Percentiles rank a stretch among this genome's conserved stretches.
phyloP scores from a whole-genome alignment of 441 rosid species.

The Brassica balearica region DNA sequence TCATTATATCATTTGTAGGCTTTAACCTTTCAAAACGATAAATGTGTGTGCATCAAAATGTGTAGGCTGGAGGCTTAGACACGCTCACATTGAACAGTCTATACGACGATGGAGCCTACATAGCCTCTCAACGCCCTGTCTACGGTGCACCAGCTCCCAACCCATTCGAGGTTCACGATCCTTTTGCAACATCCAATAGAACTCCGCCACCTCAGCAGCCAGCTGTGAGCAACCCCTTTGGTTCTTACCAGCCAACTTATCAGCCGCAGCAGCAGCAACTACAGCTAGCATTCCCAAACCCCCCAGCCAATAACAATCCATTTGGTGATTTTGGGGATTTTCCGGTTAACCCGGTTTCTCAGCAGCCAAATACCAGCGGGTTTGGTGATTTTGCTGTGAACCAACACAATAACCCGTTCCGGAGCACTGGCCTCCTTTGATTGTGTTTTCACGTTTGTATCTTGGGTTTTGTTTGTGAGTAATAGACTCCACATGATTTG shows the following conservation, averaged over 20 bases:
- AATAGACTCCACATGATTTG: constrained; percentile 39
- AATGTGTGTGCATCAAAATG: background rate
- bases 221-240: constrained; percentile 63
- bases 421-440: constrained; percentile 73
- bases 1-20: background rate
- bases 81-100: constrained; percentile 84
- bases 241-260: constrained; percentile 66
- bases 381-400: constrained; percentile 63
- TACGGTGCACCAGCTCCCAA: constrained; percentile 88
- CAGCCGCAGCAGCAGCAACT: constrained; percentile 50
- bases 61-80: constrained; percentile 67
- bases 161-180: constrained; percentile 85
- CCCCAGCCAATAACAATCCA: constrained; percentile 61
- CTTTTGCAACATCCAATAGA: constrained; percentile 61
- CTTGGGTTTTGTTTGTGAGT: constrained; percentile 36
- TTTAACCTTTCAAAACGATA: background rate
- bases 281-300: constrained; percentile 45
- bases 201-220: constrained; percentile 57
- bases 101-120: constrained; percentile 77
- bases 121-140: constrained; percentile 79
- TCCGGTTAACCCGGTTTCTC: constrained; percentile 45
- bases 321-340: constrained; percentile 75
- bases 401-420: constrained; percentile 77
- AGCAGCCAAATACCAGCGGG: constrained; percentile 48
- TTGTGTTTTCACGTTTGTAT: constrained; percentile 24